A percentile compares a stretch with the other conserved stretches of the same genome.
Evolutionary conservation across 164 flowering plant genomes (phyloP).

Genomic region (Aristolochia contorta): DNA sequence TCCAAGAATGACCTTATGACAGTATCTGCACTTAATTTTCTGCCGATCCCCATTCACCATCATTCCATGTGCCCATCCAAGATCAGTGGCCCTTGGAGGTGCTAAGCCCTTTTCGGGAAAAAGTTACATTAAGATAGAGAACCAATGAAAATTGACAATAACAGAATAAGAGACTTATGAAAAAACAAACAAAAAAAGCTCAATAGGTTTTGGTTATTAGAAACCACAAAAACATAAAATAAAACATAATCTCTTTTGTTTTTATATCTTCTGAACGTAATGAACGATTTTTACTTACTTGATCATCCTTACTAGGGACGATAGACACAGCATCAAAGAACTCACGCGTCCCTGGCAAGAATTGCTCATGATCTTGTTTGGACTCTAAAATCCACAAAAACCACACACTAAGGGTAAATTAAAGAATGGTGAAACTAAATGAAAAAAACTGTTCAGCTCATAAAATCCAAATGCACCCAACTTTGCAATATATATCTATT

Average conservation of each 20-base stretch:
- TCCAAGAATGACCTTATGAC: conserved; percentile 34
- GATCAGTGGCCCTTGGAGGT: conserved; percentile 45
- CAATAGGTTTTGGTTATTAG: background rate
- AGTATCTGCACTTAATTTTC: conserved; percentile 34
- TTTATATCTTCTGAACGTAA: too few species aligned
- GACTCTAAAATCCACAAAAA: conserved; percentile 9
- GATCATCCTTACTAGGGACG: conserved; percentile 19
- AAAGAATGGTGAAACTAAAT: too few species aligned
- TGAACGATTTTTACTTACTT: conserved; percentile 6
- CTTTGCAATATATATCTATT: too few species aligned
- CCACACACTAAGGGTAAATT: background rate
- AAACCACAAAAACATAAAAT: too few species aligned
- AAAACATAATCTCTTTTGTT: too few species aligned
- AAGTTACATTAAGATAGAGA: conserved; percentile 3
- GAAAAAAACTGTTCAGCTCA: too few species aligned
- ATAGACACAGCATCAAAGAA: conserved; percentile 21
- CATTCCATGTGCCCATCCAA: conserved; percentile 41
- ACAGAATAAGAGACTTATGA: too few species aligned
- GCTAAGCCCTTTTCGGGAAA: conserved; percentile 20
- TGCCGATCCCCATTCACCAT: conserved; percentile 42
- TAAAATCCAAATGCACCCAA: too few species aligned
- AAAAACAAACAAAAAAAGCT: background rate
- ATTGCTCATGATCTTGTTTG: conserved; percentile 16
- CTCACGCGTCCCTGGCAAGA: conserved; percentile 19
- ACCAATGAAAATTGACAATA: background rate